Percentiles rank a stretch among this genome's conserved stretches.
Conservation (phyloP, 345 rosid species). For the Cardamine occulta region DNA sequence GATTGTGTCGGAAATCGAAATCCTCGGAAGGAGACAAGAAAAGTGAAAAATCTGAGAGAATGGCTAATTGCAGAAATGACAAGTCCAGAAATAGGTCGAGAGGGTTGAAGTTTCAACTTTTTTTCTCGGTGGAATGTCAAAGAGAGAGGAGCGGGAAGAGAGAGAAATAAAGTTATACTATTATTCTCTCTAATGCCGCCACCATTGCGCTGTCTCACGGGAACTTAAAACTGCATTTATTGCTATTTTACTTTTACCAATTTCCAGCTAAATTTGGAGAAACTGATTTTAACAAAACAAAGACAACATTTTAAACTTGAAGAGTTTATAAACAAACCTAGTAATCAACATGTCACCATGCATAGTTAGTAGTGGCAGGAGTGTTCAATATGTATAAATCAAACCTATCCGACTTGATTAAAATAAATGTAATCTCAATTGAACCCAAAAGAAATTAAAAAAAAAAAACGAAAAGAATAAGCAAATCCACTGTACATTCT, state of each 20-base stretch:
- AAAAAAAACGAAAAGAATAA: no score
- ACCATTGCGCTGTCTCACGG: conserved; percentile 29
- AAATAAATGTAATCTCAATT: not conserved
- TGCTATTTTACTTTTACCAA: conserved; percentile 10
- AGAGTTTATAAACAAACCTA: no score
- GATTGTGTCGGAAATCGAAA: conserved; percentile 32
- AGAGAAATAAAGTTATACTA: conserved; percentile 24
- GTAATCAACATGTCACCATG: not conserved
- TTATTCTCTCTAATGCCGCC: conserved; percentile 21
- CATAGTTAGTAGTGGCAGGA: not conserved
- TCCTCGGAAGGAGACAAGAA: conserved; percentile 33
- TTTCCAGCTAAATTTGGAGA: conserved; percentile 15
- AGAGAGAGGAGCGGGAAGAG: conserved; percentile 33
- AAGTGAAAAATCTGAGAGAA: conserved; percentile 14
- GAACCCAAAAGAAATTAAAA: not conserved
- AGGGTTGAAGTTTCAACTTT: conserved; percentile 33
- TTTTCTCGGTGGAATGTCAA: conserved; percentile 33
- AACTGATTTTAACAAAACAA: not conserved
- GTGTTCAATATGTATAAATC: not conserved
- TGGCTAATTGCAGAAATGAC: conserved; percentile 15
- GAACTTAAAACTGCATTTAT: conserved; percentile 1
- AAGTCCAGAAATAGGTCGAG: conserved; percentile 26
- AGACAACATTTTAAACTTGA: not conserved
- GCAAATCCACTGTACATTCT: not conserved
- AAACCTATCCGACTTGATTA: not conserved